These are phyloP conservation scores for Pseudopediastrum boryanum DNA, from an alignment of 139 green algal species.

Conservation along the genomic window DNA sequence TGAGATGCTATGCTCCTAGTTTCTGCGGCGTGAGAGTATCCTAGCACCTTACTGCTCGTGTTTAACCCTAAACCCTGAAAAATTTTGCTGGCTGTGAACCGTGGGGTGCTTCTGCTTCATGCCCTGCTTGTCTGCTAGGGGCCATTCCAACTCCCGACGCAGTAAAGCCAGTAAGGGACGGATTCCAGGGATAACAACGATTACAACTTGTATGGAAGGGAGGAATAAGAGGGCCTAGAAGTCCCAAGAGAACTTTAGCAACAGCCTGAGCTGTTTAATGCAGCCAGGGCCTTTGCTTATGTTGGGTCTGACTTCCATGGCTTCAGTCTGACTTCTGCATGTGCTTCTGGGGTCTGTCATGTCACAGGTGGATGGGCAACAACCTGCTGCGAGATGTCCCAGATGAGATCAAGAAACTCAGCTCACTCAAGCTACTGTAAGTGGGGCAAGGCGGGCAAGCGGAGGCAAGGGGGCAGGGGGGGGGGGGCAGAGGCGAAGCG, in stretches of 20 bases:
- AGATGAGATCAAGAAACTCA: not conserved
- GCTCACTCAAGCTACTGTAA: conserved; percentile 32
- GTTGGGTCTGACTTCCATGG: not conserved
- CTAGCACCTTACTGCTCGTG: too few species aligned
- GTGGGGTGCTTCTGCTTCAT: too few species aligned
- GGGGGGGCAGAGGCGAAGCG: too few species aligned
- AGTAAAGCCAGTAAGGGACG: too few species aligned
- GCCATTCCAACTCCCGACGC: too few species aligned
- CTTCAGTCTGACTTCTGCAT: not conserved
- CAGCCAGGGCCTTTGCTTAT: not conserved
- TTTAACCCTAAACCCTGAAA: too few species aligned
- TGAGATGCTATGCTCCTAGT: too few species aligned
- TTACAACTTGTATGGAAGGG: not conserved
- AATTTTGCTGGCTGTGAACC: too few species aligned
- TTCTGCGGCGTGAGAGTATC: too few species aligned
- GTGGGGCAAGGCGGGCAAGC: too few species aligned
- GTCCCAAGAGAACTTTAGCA: not conserved
- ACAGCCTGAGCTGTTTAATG: not conserved
- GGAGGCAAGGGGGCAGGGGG: too few species aligned
- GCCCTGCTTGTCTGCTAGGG: too few species aligned
- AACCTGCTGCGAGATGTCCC: conserved; percentile 34
- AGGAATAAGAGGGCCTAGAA: not conserved
- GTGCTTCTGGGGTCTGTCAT: not conserved
- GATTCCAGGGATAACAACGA: not conserved
- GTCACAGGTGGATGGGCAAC: conserved; percentile 30